A percentile compares a stretch with the other conserved stretches of the same genome.
phyloP scores from a whole-genome alignment of 495 filamentous ascomycete genomes.

The Rostrohypoxylon terebratum region DNA sequence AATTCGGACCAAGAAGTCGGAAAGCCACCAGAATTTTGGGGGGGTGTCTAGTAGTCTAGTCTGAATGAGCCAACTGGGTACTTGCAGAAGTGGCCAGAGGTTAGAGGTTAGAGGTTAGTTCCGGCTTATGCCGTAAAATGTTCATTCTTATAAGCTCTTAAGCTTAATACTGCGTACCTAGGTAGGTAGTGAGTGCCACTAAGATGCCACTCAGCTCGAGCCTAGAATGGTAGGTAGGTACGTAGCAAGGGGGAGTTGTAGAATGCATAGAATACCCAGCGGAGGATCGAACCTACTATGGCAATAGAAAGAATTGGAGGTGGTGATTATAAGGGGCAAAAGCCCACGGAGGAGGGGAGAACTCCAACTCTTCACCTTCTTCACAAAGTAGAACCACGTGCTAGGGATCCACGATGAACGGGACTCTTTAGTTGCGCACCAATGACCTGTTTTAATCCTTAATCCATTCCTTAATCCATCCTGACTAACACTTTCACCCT shows the following conservation, averaged over 20 bases:
- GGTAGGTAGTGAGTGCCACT: background rate
- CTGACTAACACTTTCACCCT: constrained; percentile 31
- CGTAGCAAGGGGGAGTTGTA: constrained; percentile 1
- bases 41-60: background rate
- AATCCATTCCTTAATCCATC: background rate
- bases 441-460: constrained; percentile 17
- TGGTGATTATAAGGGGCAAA: background rate
- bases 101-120: constrained; percentile 27
- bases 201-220: constrained; percentile 15
- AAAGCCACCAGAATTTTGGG: constrained; percentile 30
- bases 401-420: constrained; percentile 15
- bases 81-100: no score
- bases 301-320: constrained; percentile 9
- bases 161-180: constrained; percentile 23
- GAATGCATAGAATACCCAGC: background rate
- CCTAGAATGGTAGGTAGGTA: constrained; percentile 17
- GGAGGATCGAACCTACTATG: constrained; percentile 11
- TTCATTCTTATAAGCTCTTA: background rate
- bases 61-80: background rate
- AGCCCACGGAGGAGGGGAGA: background rate
- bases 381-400: constrained; percentile 31
- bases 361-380: constrained; percentile 28
- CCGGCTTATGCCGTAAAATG: constrained; percentile 25
- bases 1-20: constrained; percentile 35
- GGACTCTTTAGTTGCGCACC: constrained; percentile 36